Base-by-base conservation (phyloP, 2,329 filamentous ascomycete species). In the Ophiosphaerella herpotricha region DNA sequence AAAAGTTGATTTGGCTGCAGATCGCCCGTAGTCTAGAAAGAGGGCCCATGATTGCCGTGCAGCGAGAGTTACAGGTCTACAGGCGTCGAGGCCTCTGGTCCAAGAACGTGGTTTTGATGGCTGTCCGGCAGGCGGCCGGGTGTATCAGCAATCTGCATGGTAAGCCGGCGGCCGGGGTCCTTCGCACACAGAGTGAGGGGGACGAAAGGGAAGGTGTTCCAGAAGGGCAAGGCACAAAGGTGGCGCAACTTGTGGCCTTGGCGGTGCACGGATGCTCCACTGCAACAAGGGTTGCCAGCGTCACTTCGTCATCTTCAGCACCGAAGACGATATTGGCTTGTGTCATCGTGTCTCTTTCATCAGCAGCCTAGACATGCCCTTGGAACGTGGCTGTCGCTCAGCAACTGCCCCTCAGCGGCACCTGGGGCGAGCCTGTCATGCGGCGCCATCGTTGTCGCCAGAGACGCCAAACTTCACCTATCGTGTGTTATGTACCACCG, bases 231-330 rank as follows among this genome's bases (percentile, higher is more conserved):
- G 39, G 43, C 32, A 43, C 46, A 52, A 50, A 37, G 37, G 47
- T 51, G 47, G 49, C 48, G 48, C 43, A 46, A 45, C 43, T 39
- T 45, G 40, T 23, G 8, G 36, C 37, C 50, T 47, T 36, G 54
- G 43, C 51, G 48, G 43, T 51, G 52, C 60, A 58, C 57, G 47
- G 48, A 45, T 41, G 52, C 39, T 46, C 53, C 58, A 55, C 56
- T 58, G 50, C 57, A 49, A 52, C 62, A 57, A 57, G 64, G 64
- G 50, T 21, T 61, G 52, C 46, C 33, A 39, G 41, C 50, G 55
- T 48, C 59, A 56, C 55, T 51, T 68, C 59, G 66, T 68, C 63
- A 67, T 70, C 43, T 52, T 48, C 44, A 53, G 46, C 57, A 55
- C 52, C 36, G 49, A 68, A 63, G 58, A 54, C 58, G 53, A 64